phyloP scores from a whole-genome alignment of 805 yeast species.

The Millerozyma miso region DNA sequence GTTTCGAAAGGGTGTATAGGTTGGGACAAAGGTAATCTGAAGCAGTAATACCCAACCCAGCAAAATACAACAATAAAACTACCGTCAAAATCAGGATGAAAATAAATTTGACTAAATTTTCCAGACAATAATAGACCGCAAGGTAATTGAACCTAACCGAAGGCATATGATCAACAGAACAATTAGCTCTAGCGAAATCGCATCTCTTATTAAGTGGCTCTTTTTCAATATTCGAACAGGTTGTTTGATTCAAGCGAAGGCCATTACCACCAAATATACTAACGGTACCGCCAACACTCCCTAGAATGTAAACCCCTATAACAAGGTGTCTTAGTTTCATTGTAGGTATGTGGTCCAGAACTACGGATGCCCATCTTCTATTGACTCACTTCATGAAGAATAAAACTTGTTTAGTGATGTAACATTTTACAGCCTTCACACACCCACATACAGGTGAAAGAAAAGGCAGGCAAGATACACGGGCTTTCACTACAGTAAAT shows the following conservation, averaged over 20 bases:
- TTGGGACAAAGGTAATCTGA: slow-evolving; percentile 82
- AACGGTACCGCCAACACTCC: too few relatives aligned
- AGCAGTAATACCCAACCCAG: slow-evolving; percentile 72
- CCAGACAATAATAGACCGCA: slow-evolving; percentile 27
- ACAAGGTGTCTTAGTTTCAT: too few relatives aligned
- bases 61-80: slow-evolving; percentile 44
- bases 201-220: slow-evolving; percentile 29
- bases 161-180: slow-evolving; percentile 24
- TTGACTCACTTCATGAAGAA: too few relatives aligned
- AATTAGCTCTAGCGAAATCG: slow-evolving; percentile 28
- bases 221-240: slow-evolving; percentile 6
- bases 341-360: too few relatives aligned
- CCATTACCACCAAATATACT: too few relatives aligned
- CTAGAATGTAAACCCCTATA: too few relatives aligned
- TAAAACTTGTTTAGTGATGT: too few relatives aligned
- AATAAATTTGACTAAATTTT: slow-evolving; percentile 4
- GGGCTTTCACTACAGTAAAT: too few relatives aligned
- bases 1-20: slow-evolving; percentile 57
- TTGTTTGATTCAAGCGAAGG: background rate
- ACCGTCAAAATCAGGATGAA: slow-evolving; percentile 14
- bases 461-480: too few relatives aligned
- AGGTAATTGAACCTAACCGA: slow-evolving; percentile 38
- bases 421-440: too few relatives aligned
- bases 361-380: too few relatives aligned
- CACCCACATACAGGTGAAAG: too few relatives aligned